Conservation (phyloP, 75 land plant genomes). For the Sequoiadendron giganteum region DNA sequence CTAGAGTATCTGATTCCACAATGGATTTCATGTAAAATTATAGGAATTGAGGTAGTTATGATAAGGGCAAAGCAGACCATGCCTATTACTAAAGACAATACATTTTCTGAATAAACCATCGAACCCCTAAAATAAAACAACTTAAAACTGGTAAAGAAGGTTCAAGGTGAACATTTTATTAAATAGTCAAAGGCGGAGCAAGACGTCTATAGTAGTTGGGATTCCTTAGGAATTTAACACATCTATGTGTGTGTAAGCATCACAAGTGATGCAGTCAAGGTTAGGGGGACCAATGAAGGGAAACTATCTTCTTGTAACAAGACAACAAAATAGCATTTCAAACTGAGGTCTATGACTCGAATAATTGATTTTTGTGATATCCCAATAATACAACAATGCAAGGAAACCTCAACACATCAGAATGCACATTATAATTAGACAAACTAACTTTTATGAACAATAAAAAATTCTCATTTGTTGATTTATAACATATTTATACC, state of each 20-base stretch:
- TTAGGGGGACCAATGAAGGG: too few relatives aligned
- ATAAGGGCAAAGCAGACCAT: background rate
- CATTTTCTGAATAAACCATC: background rate
- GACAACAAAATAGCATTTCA: too few relatives aligned
- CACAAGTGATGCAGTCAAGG: background rate
- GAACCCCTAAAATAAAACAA: background rate
- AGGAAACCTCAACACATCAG: too few relatives aligned
- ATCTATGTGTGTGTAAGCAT: background rate
- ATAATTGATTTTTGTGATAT: too few relatives aligned
- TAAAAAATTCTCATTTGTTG: too few relatives aligned
- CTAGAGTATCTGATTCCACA: background rate
- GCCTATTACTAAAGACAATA: background rate
- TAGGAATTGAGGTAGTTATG: background rate
- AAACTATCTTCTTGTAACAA: too few relatives aligned
- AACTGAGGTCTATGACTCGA: too few relatives aligned
- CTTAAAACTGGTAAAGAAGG: background rate
- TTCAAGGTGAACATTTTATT: background rate
- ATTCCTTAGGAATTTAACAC: background rate
- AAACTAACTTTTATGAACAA: too few relatives aligned
- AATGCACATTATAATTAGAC: too few relatives aligned
- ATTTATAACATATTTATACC: too few relatives aligned
- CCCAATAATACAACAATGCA: too few relatives aligned
- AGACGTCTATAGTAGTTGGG: background rate
- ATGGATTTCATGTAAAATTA: background rate
- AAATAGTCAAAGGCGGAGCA: background rate